phyloP scores from a whole-genome alignment of 345 rosid genomes.

The Durio zibethinus region DNA sequence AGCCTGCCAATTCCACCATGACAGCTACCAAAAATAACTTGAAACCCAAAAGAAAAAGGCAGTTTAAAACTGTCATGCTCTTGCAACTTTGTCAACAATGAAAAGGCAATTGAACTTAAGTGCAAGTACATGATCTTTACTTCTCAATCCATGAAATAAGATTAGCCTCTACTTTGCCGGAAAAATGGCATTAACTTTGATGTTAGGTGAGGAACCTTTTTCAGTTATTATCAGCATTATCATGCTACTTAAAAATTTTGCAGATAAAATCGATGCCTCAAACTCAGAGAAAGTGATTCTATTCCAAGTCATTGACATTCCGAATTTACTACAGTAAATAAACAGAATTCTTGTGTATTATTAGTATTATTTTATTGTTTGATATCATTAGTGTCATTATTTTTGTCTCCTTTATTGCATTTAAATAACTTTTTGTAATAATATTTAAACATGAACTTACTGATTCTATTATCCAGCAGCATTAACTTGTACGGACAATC shows the following conservation, averaged over 20 bases:
- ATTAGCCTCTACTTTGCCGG: neutral
- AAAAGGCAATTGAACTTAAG: neutral
- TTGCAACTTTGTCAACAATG: neutral
- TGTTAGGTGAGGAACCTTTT: neutral
- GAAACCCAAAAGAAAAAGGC: neutral
- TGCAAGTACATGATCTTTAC: neutral
- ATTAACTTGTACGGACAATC: slow-evolving; percentile 25
- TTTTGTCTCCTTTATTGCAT: slow-evolving; percentile 6
- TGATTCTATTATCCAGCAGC: slow-evolving; percentile 19
- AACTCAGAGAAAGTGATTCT: slow-evolving; percentile 6
- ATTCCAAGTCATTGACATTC: neutral
- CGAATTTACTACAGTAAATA: neutral
- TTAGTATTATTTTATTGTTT: neutral
- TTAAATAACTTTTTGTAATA: neutral
- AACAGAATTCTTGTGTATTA: neutral
- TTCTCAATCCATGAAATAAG: neutral
- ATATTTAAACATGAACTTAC: too few relatives aligned
- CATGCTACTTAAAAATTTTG: neutral
- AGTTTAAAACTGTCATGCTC: neutral
- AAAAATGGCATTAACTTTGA: neutral
- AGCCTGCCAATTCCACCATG: slow-evolving; percentile 21
- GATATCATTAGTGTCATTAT: slow-evolving; percentile 1
- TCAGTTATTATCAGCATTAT: too few relatives aligned
- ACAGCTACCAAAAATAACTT: neutral
- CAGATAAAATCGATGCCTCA: neutral